Evolutionary conservation across 768 basidiomycete genomes (phyloP).

Genomic region (Auriculariales sp.): DNA sequence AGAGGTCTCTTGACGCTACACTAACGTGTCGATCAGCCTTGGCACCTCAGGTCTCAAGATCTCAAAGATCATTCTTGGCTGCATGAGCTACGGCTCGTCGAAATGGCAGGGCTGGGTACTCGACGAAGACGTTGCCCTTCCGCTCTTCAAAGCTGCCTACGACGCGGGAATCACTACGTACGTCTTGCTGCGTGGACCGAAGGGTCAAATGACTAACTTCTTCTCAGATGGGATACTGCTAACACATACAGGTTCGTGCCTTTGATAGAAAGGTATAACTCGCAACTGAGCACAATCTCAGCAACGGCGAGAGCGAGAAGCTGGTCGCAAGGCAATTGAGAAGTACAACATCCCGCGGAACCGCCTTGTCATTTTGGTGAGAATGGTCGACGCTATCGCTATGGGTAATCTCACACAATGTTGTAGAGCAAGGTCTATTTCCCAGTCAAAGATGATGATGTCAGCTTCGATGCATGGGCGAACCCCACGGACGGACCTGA

Average conservation of each 20-base stretch:
- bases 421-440: neutral
- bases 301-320: slow-evolving; percentile 25
- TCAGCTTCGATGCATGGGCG: neutral
- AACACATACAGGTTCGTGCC: slow-evolving; percentile 9
- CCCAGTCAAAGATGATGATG: neutral
- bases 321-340: slow-evolving; percentile 32
- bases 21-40: slow-evolving; percentile 11
- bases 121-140: slow-evolving; percentile 27
- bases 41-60: slow-evolving; percentile 51
- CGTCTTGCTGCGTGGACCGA: neutral
- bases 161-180: slow-evolving; percentile 14
- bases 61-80: slow-evolving; percentile 50
- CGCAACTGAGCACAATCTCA: slow-evolving; percentile 17
- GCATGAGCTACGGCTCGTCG: slow-evolving; percentile 41
- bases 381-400: neutral
- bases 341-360: slow-evolving; percentile 23
- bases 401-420: neutral
- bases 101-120: slow-evolving; percentile 43
- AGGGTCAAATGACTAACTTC: slow-evolving; percentile 19
- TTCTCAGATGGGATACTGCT: slow-evolving; percentile 27
- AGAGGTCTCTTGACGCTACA: neutral
- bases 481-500: neutral
- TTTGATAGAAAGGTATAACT: no score
- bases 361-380: slow-evolving; percentile 22
- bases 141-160: slow-evolving; percentile 35